Evolutionary conservation across 768 basidiomycete genomes (phyloP).

Genomic region (Lepiota venenata): DNA sequence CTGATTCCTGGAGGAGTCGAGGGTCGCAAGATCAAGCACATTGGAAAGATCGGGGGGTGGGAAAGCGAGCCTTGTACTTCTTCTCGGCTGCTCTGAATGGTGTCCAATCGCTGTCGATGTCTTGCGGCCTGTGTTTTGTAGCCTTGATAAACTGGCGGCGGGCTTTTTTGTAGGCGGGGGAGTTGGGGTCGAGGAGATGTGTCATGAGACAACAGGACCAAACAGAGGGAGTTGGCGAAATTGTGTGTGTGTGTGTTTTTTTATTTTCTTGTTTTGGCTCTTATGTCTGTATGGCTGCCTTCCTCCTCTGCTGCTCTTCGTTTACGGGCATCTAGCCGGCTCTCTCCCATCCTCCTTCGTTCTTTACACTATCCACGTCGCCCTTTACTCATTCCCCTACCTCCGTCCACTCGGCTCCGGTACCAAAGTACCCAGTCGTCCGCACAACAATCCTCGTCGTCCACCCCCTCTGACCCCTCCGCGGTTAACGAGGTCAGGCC

Average conservation of each 20-base stretch:
- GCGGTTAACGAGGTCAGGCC: slow-evolving; percentile 40
- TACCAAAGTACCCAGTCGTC: slow-evolving; percentile 31
- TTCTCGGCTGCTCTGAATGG: slow-evolving; percentile 80
- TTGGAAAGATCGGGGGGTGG: slow-evolving; percentile 68
- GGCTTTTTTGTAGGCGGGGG: slow-evolving; percentile 56
- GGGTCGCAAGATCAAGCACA: slow-evolving; percentile 62
- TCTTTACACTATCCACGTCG: slow-evolving; percentile 22
- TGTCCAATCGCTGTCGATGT: slow-evolving; percentile 57
- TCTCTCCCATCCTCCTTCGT: slow-evolving; percentile 17
- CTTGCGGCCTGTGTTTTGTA: slow-evolving; percentile 46
- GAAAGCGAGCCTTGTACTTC: slow-evolving; percentile 74
- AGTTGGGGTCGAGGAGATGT: slow-evolving; percentile 40
- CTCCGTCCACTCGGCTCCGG: slow-evolving; percentile 20
- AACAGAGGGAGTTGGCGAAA: slow-evolving; percentile 21
- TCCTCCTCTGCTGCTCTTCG: slow-evolving; percentile 44
- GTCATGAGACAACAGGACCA: slow-evolving; percentile 29
- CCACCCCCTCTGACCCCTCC: slow-evolving; percentile 18
- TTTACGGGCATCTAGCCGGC: slow-evolving; percentile 34
- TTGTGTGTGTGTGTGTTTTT: neutral
- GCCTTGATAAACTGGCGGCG: slow-evolving; percentile 56
- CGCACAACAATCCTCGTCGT: slow-evolving; percentile 17
- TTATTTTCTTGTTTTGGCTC: slow-evolving; percentile 6
- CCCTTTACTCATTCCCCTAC: slow-evolving; percentile 21
- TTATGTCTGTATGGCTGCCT: slow-evolving; percentile 80
- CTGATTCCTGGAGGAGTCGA: slow-evolving; percentile 34